Conservation (phyloP, 345 rosid genomes). For the Populus nigra region DNA sequence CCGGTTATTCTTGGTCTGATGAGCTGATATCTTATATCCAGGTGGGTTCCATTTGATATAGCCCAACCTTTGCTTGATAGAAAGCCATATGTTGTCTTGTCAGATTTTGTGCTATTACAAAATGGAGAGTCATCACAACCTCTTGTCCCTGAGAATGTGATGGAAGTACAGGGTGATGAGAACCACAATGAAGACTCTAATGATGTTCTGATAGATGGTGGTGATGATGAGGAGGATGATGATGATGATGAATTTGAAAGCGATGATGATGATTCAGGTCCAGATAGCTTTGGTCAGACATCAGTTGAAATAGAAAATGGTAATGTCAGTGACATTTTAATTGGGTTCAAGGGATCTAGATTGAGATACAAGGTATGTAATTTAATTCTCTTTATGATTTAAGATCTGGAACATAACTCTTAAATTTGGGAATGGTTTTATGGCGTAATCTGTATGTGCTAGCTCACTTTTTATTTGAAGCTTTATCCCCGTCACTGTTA, state of each 20-base stretch:
- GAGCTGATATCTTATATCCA: conserved; percentile 36
- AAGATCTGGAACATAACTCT: background rate
- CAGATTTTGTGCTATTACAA: conserved; percentile 50
- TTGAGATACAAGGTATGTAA: conserved; percentile 64
- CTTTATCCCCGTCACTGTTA: background rate
- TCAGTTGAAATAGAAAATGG: conserved; percentile 29
- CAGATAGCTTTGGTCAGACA: conserved; percentile 25
- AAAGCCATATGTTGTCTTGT: conserved; percentile 61
- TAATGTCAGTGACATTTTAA: conserved; percentile 46
- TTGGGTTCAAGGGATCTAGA: conserved; percentile 44
- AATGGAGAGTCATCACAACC: conserved; percentile 36
- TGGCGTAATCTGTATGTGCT: background rate
- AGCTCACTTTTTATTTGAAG: background rate
- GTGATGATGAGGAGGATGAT: conserved; percentile 40
- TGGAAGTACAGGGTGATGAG: conserved; percentile 39
- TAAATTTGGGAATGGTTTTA: background rate
- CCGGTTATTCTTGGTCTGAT: conserved; percentile 8
- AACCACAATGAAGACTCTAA: conserved; percentile 35
- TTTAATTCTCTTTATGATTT: background rate
- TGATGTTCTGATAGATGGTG: conserved; percentile 40
- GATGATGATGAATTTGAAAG: conserved; percentile 49
- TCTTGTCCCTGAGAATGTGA: conserved; percentile 34
- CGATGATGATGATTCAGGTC: conserved; percentile 44
- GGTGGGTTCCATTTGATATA: conserved; percentile 81
- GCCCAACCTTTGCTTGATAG: conserved; percentile 72